Base-by-base conservation (phyloP, 2,329 filamentous ascomycete genomes). In the Penicillium thymicola region DNA sequence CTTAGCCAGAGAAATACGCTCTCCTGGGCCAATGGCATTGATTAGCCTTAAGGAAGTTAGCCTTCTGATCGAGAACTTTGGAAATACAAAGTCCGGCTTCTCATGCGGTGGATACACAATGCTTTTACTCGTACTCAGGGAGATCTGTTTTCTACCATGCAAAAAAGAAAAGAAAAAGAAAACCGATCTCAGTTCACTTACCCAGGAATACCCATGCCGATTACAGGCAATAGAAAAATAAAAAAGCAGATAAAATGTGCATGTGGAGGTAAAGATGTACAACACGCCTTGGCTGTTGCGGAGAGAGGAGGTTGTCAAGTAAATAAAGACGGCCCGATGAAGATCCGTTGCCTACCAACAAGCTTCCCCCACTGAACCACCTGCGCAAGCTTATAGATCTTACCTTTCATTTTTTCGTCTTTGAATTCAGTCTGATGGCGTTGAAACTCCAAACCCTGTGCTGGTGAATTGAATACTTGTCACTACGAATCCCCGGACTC, bases 11-110 rank as follows among this genome's bases (percentile, higher is more conserved):
- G 94, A 88, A 53, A 95, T 81, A 58, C 92, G 85, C 68, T 89
- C 82, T 53, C 92, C 91, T 9, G 86, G 78, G 40, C 92, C 92
- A 65, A 99, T 89, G 73, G 96, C 90, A 68, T 89, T 88, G 76
- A 96, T 94, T 52, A 99, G 90, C 16, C 93, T 96, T 14, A 0
- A 63, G 7, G 5, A 27, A 18, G 40, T 51, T 21, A 51, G 40
- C 14, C 3, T 30, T 13, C 14, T 28, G 14, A 21, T 5, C 3
- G 1, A 18, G 9, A 14, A 41, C 23, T n/a, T 10, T 16, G 34
- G n/a, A 13, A 4, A 45, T 18, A 23, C 5, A 6, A 9, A 18
- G 2, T 23, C 16, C 16, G 21, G 25, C 28, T 23, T 23, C 32
- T 34, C 11, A 7, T 25, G 34, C 9, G 14, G n/a, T 21, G 18